Evolutionary conservation across 1,284 basidiomycete genomes (phyloP).

Genomic region (Coniferiporia sulphurascens): DNA sequence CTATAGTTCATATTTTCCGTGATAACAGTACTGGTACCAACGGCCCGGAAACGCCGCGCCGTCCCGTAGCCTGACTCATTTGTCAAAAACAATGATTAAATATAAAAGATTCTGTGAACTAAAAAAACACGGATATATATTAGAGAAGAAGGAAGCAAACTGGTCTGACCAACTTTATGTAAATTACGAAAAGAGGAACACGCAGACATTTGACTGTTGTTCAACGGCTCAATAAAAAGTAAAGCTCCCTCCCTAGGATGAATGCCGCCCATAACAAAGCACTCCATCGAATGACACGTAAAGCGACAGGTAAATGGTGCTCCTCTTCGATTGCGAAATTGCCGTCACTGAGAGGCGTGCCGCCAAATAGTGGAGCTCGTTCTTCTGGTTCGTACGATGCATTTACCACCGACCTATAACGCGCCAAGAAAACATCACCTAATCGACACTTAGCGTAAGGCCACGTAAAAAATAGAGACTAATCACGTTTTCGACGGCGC

Average conservation of each 20-base stretch:
- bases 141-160: no score
- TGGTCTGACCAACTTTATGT: no score
- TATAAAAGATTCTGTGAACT: no score
- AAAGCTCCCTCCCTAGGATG: conserved; percentile 15
- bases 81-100: no score
- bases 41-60: no score
- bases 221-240: conserved; percentile 1
- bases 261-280: conserved; percentile 13
- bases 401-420: conserved; percentile 10
- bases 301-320: neutral
- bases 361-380: conserved; percentile 13
- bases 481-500: conserved; percentile 14
- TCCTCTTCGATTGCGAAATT: conserved; percentile 18
- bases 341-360: conserved; percentile 14
- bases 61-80: no score
- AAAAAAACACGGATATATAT: no score
- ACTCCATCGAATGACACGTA: conserved; percentile 16
- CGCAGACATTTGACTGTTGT: no score
- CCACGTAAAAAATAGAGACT: neutral
- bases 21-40: no score
- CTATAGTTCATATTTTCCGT: no score
- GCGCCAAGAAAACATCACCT: conserved; percentile 14
- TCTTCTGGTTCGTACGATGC: conserved; percentile 7
- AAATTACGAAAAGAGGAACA: no score
- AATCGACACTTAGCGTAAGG: neutral